Evolutionary conservation across 78 protist species (phyloP).

Genomic region (Protostelium mycophagum): DNA sequence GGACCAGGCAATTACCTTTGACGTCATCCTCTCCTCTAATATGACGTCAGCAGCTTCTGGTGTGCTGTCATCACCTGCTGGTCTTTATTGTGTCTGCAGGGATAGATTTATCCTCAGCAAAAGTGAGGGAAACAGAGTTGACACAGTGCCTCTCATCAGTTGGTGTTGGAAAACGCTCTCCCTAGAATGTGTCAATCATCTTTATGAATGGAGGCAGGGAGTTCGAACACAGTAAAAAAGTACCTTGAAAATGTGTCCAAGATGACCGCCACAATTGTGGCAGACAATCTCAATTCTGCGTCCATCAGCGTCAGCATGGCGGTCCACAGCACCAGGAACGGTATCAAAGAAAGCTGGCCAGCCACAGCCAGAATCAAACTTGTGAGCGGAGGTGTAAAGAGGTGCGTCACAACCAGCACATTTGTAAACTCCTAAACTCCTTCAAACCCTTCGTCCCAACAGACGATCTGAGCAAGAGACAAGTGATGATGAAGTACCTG

Average conservation of each 20-base stretch:
- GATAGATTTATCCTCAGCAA: slow-evolving; percentile 2
- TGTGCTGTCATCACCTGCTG: neutral
- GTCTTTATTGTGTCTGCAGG: neutral
- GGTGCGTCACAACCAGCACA: slow-evolving; percentile 65
- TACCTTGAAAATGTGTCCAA: slow-evolving; percentile 82
- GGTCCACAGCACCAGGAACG: slow-evolving; percentile 49
- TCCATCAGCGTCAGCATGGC: slow-evolving; percentile 63
- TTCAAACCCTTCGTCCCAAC: neutral
- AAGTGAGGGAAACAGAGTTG: slow-evolving; percentile 65
- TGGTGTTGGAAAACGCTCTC: slow-evolving; percentile 60
- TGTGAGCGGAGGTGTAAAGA: slow-evolving; percentile 39
- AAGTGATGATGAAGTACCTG: neutral
- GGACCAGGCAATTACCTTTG: no score
- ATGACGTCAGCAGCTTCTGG: no score
- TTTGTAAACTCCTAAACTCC: slow-evolving; percentile 15
- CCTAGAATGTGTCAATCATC: slow-evolving; percentile 4
- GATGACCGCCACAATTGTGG: slow-evolving; percentile 75
- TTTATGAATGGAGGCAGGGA: neutral
- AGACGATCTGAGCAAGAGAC: neutral
- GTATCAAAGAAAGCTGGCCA: slow-evolving; percentile 81
- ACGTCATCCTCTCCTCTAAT: no score
- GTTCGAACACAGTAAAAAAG: neutral
- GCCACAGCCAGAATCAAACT: slow-evolving; percentile 77
- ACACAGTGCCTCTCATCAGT: slow-evolving; percentile 86
- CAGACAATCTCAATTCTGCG: slow-evolving; percentile 75